These are phyloP conservation scores for Candida mattraensis DNA, from an alignment of 805 yeast genomes.

Conservation along the genomic window DNA sequence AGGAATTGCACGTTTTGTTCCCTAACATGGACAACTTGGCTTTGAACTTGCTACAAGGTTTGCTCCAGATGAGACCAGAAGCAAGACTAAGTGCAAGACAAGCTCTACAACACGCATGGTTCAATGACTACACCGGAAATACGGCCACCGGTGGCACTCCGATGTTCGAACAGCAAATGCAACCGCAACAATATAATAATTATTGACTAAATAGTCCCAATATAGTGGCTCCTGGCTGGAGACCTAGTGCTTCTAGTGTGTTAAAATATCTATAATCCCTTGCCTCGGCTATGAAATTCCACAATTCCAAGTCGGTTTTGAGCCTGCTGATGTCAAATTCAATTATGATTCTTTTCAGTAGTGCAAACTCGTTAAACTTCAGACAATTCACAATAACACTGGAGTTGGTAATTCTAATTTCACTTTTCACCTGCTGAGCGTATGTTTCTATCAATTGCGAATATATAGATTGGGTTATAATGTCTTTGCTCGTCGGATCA, in stretches of 20 bases:
- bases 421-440: constrained; percentile 1
- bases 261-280: constrained; percentile 16
- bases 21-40: constrained; percentile 73
- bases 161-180: constrained; percentile 9
- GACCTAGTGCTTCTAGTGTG: constrained; percentile 12
- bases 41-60: constrained; percentile 59
- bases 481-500: not conserved
- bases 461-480: constrained; percentile 6
- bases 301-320: constrained; percentile 16
- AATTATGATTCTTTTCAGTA: constrained; percentile 8
- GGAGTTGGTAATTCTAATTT: constrained; percentile 5
- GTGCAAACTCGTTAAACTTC: constrained; percentile 6
- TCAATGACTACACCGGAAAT: constrained; percentile 59
- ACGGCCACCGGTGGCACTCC: constrained; percentile 15
- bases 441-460: constrained; percentile 3
- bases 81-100: constrained; percentile 60
- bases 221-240: constrained; percentile 17
- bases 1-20: constrained; percentile 70
- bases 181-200: constrained; percentile 10
- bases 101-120: constrained; percentile 75
- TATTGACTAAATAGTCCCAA: constrained; percentile 10
- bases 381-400: constrained; percentile 13
- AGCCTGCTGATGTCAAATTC: constrained; percentile 11
- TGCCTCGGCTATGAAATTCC: constrained; percentile 21
- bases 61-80: constrained; percentile 62